Evolutionary conservation across 192 early-diverging fungal species (phyloP).

Genomic region (Thamnidium elegans): DNA sequence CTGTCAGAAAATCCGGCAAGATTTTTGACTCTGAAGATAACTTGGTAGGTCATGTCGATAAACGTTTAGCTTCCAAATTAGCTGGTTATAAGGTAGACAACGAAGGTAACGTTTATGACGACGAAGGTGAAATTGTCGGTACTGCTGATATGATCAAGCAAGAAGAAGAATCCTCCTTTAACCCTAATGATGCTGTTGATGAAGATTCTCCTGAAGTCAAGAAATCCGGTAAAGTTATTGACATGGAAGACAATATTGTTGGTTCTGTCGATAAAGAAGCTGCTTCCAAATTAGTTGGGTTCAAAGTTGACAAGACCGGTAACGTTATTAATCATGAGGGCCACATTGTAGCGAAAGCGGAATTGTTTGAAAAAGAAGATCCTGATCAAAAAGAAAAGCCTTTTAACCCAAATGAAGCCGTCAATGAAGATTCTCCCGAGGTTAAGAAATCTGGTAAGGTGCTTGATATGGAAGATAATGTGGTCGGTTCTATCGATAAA

Average conservation of each 20-base stretch:
- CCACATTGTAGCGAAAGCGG: conserved; percentile 8
- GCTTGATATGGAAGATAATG: background rate
- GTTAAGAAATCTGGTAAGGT: conserved; percentile 5
- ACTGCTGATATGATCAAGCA: background rate
- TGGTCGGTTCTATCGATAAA: background rate
- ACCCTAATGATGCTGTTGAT: background rate
- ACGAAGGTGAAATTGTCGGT: background rate
- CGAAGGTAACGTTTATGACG: conserved; percentile 14
- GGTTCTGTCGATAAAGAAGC: conserved; percentile 6
- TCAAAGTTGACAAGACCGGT: conserved; percentile 17
- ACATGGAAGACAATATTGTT: conserved; percentile 16
- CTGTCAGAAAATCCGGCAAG: conserved; percentile 13
- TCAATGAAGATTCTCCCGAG: background rate
- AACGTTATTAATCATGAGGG: conserved; percentile 19
- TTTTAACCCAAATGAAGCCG: background rate
- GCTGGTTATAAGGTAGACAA: conserved; percentile 18
- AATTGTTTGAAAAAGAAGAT: background rate
- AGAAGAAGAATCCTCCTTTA: conserved; percentile 2
- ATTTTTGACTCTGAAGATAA: conserved; percentile 19
- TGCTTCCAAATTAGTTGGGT: background rate
- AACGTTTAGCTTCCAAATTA: background rate
- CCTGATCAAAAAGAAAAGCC: background rate
- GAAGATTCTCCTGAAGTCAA: conserved; percentile 9
- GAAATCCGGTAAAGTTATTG: conserved; percentile 14
- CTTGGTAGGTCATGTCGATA: conserved; percentile 15